Percentiles rank a stretch among this genome's conserved stretches.
Conservation (phyloP, 2,329 filamentous ascomycete genomes). For the Ophiocordyceps camponoti-floridani region DNA sequence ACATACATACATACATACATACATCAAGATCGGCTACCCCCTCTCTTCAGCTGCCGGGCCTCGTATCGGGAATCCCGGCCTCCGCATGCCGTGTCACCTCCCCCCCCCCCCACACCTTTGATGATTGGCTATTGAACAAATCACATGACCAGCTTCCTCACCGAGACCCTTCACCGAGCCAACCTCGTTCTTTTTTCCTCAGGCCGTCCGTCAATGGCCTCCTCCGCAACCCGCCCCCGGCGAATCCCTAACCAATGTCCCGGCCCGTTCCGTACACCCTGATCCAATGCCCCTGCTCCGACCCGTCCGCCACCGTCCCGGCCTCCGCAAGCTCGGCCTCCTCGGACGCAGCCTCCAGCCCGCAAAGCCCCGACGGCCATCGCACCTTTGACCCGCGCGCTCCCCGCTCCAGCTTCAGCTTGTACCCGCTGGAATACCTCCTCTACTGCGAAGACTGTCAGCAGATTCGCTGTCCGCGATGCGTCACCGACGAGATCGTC, state of each 20-base stretch:
- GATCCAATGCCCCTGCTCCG: conserved; percentile 48
- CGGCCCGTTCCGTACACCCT: conserved; percentile 43
- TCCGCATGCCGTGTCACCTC: background rate
- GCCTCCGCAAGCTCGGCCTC: too few species aligned
- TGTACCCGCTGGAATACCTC: conserved; percentile 85
- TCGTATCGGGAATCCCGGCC: too few species aligned
- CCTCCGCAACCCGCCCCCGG: background rate
- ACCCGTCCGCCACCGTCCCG: conserved; percentile 15
- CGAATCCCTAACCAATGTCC: conserved; percentile 24
- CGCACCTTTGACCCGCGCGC: conserved; percentile 73
- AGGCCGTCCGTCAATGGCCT: background rate
- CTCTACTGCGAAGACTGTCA: conserved; percentile 97
- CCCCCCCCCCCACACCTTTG: background rate
- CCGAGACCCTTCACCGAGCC: background rate
- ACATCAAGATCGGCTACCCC: too few species aligned
- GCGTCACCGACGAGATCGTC: conserved; percentile 81
- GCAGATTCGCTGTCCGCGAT: conserved; percentile 84
- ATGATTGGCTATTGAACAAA: background rate
- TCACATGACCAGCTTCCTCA: background rate
- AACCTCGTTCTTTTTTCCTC: background rate
- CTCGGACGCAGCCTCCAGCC: conserved; percentile 3
- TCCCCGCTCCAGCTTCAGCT: conserved; percentile 71
- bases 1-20: too few species aligned
- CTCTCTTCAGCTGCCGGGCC: too few species aligned
- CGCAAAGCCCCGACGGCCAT: conserved; percentile 48